Percentiles rank a stretch among this genome's conserved stretches.
phyloP scores from a whole-genome alignment of 139 green algal species.

The Chlamydomonas eustigma region DNA sequence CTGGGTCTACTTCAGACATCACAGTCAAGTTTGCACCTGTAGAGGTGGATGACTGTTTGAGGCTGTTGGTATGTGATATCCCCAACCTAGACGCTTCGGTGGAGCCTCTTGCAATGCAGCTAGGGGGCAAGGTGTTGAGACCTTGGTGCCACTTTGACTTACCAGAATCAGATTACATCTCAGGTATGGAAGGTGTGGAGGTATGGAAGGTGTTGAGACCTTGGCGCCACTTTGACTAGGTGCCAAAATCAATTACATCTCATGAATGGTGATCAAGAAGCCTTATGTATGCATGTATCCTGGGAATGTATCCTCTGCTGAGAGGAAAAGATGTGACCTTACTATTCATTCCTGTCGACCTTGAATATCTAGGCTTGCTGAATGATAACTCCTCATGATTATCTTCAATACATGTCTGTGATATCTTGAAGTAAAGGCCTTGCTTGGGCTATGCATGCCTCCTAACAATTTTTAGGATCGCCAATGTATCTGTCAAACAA shows the following conservation, averaged over 20 bases:
- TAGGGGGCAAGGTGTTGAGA: constrained; percentile 55
- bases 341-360: too few relatives aligned
- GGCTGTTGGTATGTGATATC: constrained; percentile 54
- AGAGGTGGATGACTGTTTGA: constrained; percentile 63
- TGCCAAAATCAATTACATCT: constrained; percentile 66
- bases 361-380: too few relatives aligned
- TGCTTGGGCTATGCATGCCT: too few relatives aligned
- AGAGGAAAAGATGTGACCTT: too few relatives aligned
- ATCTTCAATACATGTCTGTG: too few relatives aligned
- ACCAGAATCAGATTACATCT: constrained; percentile 62
- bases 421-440: too few relatives aligned
- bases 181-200: not conserved
- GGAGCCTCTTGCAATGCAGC: constrained; percentile 24
- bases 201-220: constrained; percentile 61
- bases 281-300: too few relatives aligned
- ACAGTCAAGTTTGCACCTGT: constrained; percentile 65
- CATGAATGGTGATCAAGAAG: too few relatives aligned
- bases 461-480: too few relatives aligned
- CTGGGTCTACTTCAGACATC: constrained; percentile 37
- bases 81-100: constrained; percentile 44
- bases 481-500: too few relatives aligned
- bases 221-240: constrained; percentile 82
- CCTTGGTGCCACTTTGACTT: constrained; percentile 85
- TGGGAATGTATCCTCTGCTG: too few relatives aligned
- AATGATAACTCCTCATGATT: too few relatives aligned